These are phyloP conservation scores for Paecilomyces formosus DNA, from an alignment of 2,329 filamentous ascomycete species.

Conservation along the genomic window DNA sequence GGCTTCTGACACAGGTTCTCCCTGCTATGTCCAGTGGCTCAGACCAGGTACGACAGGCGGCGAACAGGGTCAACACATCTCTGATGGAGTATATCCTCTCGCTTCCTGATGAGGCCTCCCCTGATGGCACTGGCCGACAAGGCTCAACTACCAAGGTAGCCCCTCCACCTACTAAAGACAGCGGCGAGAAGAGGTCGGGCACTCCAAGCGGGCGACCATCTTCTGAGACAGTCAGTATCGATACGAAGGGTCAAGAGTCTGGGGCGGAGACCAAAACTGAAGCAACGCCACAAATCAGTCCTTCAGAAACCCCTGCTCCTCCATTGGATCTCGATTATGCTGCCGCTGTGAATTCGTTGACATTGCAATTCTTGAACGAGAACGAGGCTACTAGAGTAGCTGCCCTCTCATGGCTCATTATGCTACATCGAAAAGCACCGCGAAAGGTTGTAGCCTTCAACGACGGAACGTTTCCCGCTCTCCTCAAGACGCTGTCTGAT, in stretches of 20 bases:
- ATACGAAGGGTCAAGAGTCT: slow-evolving; percentile 22
- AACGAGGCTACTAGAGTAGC: slow-evolving; percentile 93
- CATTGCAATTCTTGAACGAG: slow-evolving; percentile 88
- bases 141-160: slow-evolving; percentile 34
- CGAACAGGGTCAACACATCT: slow-evolving; percentile 79
- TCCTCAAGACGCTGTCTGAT: slow-evolving; percentile 93
- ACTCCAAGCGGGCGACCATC: slow-evolving; percentile 22
- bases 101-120: slow-evolving; percentile 61
- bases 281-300: slow-evolving; percentile 39
- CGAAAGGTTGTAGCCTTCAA: slow-evolving; percentile 91
- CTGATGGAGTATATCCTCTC: slow-evolving; percentile 93
- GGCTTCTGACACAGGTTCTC: slow-evolving; percentile 81
- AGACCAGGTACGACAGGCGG: slow-evolving; percentile 80
- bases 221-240: slow-evolving; percentile 19
- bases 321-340: slow-evolving; percentile 81
- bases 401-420: slow-evolving; percentile 91
- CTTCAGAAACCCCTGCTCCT: slow-evolving; percentile 39
- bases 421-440: slow-evolving; percentile 93
- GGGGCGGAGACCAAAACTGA: slow-evolving; percentile 23
- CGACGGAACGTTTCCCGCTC: slow-evolving; percentile 89
- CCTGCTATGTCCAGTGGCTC: slow-evolving; percentile 90
- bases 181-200: slow-evolving; percentile 35
- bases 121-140: slow-evolving; percentile 29
- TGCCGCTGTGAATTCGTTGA: slow-evolving; percentile 86
- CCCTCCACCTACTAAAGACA: slow-evolving; percentile 30